These are phyloP conservation scores for Tetrapisispora fleetii DNA, from an alignment of 805 yeast genomes.

Conservation along the genomic window DNA sequence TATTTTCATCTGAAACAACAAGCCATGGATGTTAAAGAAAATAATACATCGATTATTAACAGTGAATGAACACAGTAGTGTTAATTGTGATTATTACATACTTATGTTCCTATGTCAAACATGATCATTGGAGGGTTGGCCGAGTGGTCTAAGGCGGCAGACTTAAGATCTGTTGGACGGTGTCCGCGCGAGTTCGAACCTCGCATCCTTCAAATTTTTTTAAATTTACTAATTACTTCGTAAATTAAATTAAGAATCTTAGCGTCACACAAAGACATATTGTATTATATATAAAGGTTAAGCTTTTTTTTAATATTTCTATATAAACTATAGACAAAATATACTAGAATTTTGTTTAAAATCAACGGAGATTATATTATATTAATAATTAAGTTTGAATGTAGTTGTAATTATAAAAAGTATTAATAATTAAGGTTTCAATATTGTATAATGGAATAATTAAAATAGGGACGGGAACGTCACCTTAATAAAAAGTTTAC, in stretches of 20 bases:
- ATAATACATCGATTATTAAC: too few species aligned
- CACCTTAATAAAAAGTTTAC: not conserved
- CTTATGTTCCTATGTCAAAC: too few species aligned
- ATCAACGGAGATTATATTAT: not conserved
- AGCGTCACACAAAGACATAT: too few species aligned
- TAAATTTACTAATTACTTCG: too few species aligned
- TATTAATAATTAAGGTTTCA: conserved; percentile 1
- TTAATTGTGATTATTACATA: too few species aligned
- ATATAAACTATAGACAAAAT: too few species aligned
- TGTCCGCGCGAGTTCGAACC: conserved; percentile 4
- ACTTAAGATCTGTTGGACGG: conserved; percentile 3
- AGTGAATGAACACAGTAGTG: too few species aligned
- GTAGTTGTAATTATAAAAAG: conserved; percentile 3
- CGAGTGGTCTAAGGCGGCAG: conserved; percentile 4
- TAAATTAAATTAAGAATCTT: too few species aligned
- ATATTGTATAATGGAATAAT: not conserved
- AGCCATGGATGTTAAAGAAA: too few species aligned
- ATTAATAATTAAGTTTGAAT: conserved; percentile 1
- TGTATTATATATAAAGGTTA: too few species aligned
- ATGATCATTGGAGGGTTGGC: conserved; percentile 1
- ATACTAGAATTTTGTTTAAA: not conserved
- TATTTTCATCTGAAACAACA: too few species aligned
- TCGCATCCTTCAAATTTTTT: conserved; percentile 3
- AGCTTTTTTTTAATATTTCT: too few species aligned
- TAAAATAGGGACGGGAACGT: not conserved